Conservation (phyloP, 352 stramenopile genomes). For the Pythium volutum region DNA sequence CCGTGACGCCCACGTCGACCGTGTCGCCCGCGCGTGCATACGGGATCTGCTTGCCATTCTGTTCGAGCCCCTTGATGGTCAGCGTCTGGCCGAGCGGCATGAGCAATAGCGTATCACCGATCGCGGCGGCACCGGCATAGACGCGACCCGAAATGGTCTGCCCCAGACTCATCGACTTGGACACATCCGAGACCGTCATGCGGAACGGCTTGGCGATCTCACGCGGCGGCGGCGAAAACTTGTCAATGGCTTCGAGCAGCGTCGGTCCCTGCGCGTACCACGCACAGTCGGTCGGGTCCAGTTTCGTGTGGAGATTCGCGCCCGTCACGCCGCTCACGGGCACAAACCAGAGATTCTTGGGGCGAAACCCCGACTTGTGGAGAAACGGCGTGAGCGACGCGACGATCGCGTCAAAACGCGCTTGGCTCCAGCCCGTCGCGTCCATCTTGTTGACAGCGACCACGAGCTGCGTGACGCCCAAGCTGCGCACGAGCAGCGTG, state of each 20-base stretch:
- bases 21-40: conserved; percentile 74
- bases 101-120: conserved; percentile 53
- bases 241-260: conserved; percentile 79
- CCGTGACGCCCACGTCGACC: conserved; percentile 72
- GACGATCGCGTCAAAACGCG: conserved; percentile 77
- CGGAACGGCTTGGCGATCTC: conserved; percentile 84
- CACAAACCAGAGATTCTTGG: conserved; percentile 84
- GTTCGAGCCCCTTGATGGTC: conserved; percentile 63
- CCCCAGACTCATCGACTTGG: conserved; percentile 80
- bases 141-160: conserved; percentile 83
- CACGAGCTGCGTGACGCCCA: conserved; percentile 94
- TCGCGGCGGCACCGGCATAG: conserved; percentile 67
- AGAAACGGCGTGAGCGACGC: conserved; percentile 75
- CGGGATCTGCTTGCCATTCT: conserved; percentile 60
- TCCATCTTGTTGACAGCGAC: conserved; percentile 99
- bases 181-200: conserved; percentile 84
- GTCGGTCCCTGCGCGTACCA: conserved; percentile 77
- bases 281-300: conserved; percentile 40
- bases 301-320: conserved; percentile 72
- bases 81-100: conserved; percentile 34
- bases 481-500: conserved; percentile 90
- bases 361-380: conserved; percentile 64
- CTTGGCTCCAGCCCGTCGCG: conserved; percentile 80
- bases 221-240: conserved; percentile 67
- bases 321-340: conserved; percentile 85